phyloP scores from a whole-genome alignment of 2,329 filamentous ascomycete genomes.

The Phialocephala sp. region DNA sequence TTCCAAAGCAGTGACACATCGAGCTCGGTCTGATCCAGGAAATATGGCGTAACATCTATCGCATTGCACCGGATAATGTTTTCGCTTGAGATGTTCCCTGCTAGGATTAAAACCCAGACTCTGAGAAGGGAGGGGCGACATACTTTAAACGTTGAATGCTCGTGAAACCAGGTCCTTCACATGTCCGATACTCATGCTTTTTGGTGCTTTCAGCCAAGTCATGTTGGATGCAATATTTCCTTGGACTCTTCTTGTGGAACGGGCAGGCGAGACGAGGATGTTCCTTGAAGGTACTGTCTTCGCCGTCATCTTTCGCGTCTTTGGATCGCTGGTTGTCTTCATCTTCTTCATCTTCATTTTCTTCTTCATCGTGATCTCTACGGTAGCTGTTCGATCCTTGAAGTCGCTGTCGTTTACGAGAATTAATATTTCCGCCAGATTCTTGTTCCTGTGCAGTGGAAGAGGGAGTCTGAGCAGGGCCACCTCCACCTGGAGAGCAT shows the following conservation, averaged over 20 bases:
- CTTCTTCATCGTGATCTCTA: neutral
- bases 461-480: neutral
- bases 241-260: constrained; percentile 19
- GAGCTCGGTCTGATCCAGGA: constrained; percentile 16
- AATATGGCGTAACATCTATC: constrained; percentile 23
- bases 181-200: constrained; percentile 16
- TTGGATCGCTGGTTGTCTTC: neutral
- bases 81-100: constrained; percentile 25
- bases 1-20: constrained; percentile 8
- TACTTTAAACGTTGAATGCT: constrained; percentile 25
- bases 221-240: constrained; percentile 22
- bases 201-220: constrained; percentile 2
- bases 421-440: no score
- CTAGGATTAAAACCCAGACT: neutral
- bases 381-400: neutral
- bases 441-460: neutral
- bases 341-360: constrained; percentile 13
- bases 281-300: neutral
- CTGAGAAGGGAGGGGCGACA: neutral
- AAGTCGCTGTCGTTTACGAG: constrained; percentile 6
- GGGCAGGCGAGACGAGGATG: constrained; percentile 23
- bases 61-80: constrained; percentile 26
- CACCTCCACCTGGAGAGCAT: neutral
- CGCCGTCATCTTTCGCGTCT: neutral
- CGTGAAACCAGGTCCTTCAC: constrained; percentile 22